Percentiles rank a stretch among this genome's conserved stretches.
phyloP scores from a whole-genome alignment of 2,329 filamentous ascomycete species.

The Fusarium compactum region DNA sequence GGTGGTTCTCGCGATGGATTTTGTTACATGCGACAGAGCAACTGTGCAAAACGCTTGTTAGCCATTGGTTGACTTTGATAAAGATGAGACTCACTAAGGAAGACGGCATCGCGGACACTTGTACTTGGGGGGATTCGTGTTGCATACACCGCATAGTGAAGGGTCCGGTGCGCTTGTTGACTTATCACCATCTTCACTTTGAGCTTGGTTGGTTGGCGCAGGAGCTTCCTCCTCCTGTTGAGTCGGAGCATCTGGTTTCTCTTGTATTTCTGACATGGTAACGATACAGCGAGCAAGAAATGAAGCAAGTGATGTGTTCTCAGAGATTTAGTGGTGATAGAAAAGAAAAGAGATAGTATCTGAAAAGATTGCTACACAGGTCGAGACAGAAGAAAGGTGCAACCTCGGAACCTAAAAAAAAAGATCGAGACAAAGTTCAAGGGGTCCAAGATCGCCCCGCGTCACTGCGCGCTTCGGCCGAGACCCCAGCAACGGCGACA shows the following conservation, averaged over 20 bases:
- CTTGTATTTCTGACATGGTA: conserved; percentile 32
- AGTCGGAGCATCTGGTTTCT: conserved; percentile 1
- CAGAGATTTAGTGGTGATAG: neutral
- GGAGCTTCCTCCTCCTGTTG: conserved; percentile 10
- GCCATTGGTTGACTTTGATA: neutral
- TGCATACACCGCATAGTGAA: conserved; percentile 65
- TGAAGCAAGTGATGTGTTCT: neutral
- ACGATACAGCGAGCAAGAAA: neutral
- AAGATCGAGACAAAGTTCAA: conserved; percentile 13
- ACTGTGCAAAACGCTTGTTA: conserved; percentile 51
- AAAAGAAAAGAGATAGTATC: neutral
- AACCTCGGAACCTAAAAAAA: conserved; percentile 2
- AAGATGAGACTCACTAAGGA: conserved; percentile 64
- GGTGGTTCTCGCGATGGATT: conserved; percentile 63
- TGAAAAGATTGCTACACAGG: neutral
- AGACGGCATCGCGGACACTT: conserved; percentile 71
- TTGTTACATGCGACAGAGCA: conserved; percentile 71
- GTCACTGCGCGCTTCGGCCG: conserved; percentile 32
- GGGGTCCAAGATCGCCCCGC: conserved; percentile 30
- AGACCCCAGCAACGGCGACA: conserved; percentile 13
- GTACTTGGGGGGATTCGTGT: conserved; percentile 66
- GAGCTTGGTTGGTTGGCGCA: conserved; percentile 1
- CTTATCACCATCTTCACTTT: conserved; percentile 2
- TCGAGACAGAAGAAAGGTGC: neutral
- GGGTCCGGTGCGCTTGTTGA: conserved; percentile 19